Percentiles rank a stretch among this genome's conserved stretches.
phyloP scores from a whole-genome alignment of 768 basidiomycete species.

The Neoboletus brunneissimus region DNA sequence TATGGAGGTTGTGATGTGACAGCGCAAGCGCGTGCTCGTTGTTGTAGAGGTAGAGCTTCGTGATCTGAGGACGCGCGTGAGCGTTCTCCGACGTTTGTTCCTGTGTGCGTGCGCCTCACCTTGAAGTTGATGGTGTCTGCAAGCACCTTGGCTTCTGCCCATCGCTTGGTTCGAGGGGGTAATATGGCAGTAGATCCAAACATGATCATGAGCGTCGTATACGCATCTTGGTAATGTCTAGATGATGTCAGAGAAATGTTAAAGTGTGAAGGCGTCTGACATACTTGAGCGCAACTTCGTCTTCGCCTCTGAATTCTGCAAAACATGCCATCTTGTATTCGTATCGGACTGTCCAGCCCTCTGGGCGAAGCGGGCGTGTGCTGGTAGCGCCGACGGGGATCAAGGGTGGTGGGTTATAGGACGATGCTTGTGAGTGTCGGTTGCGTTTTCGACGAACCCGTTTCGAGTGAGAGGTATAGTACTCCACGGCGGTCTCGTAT shows the following conservation, averaged over 20 bases:
- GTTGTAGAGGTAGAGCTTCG: constrained; percentile 89
- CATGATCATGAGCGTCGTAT: constrained; percentile 79
- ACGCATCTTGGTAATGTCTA: constrained; percentile 95
- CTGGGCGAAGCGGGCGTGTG: constrained; percentile 65
- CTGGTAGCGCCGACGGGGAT: constrained; percentile 39
- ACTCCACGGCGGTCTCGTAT: constrained; percentile 86
- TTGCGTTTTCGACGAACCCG: constrained; percentile 88
- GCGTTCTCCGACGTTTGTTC: not conserved
- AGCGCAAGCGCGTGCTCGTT: constrained; percentile 80
- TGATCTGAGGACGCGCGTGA: constrained; percentile 50
- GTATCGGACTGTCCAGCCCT: constrained; percentile 95
- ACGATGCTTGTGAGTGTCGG: constrained; percentile 62
- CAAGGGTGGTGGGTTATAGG: constrained; percentile 47
- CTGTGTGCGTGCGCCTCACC: constrained; percentile 40
- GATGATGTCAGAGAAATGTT: constrained; percentile 7
- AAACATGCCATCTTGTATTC: constrained; percentile 98
- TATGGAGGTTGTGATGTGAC: constrained; percentile 80
- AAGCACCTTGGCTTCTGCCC: constrained; percentile 97
- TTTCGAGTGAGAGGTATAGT: constrained; percentile 91
- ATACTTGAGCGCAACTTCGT: constrained; percentile 89
- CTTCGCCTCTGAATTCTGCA: constrained; percentile 91
- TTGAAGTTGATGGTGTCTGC: constrained; percentile 93
- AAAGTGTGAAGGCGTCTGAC: constrained; percentile 25
- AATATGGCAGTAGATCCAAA: constrained; percentile 84
- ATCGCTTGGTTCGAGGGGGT: constrained; percentile 91